Evolutionary conservation across 805 yeast genomes (phyloP).

Genomic region (Tetrapisispora namnaoensis): DNA sequence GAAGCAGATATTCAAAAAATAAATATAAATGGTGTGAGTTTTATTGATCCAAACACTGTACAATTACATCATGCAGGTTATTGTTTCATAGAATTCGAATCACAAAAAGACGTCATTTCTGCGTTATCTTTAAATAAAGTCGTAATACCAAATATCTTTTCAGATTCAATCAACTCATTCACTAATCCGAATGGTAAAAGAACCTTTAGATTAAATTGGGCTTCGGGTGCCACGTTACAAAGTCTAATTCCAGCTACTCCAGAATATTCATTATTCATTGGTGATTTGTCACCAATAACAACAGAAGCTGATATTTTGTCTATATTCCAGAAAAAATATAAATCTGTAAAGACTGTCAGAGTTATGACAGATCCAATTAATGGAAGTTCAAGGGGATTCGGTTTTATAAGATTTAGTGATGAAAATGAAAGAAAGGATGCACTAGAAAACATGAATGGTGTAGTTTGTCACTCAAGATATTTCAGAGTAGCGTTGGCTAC

Average conservation of each 20-base stretch:
- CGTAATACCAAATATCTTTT: constrained; percentile 42
- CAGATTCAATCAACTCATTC: constrained; percentile 12
- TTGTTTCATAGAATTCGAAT: constrained; percentile 68
- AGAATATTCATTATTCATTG: constrained; percentile 72
- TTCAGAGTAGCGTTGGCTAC: constrained; percentile 72
- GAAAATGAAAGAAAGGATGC: constrained; percentile 63
- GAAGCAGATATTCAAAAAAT: constrained; percentile 2
- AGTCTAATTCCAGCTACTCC: constrained; percentile 67
- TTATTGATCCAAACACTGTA: constrained; percentile 26
- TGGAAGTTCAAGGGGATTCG: constrained; percentile 70
- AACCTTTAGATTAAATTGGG: constrained; percentile 72
- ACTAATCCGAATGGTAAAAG: constrained; percentile 38
- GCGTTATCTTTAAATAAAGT: constrained; percentile 61
- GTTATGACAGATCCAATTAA: constrained; percentile 81
- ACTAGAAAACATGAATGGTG: constrained; percentile 65
- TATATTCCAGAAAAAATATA: constrained; percentile 56
- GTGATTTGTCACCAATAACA: constrained; percentile 67
- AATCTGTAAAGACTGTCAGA: constrained; percentile 65
- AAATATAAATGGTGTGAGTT: constrained; percentile 25
- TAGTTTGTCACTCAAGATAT: constrained; percentile 70
- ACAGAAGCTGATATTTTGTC: constrained; percentile 73
- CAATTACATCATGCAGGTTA: constrained; percentile 47
- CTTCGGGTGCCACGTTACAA: constrained; percentile 66
- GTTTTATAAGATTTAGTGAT: constrained; percentile 66
- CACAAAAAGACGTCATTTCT: constrained; percentile 57